Evolutionary conservation across 495 filamentous ascomycete genomes (phyloP).

Genomic region (Penicillium atrosanguineum): DNA sequence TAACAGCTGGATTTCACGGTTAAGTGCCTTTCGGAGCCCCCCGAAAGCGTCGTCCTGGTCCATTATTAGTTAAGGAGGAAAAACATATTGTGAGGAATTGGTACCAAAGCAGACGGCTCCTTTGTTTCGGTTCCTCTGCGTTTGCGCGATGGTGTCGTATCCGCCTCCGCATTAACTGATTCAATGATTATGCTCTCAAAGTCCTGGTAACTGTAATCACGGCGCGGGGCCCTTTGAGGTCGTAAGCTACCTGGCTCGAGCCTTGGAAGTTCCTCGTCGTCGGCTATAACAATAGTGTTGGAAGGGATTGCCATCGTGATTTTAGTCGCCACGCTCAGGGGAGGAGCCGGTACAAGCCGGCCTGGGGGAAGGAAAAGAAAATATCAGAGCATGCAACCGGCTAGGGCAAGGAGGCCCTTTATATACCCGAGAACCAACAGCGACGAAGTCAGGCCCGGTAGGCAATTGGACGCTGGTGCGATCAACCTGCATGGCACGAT

Average conservation of each 20-base stretch:
- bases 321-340: conserved; percentile 4
- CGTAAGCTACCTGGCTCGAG: conserved; percentile 5
- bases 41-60: background rate
- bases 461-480: background rate
- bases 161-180: background rate
- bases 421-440: conserved; percentile 1
- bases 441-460: background rate
- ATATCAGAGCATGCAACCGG: conserved; percentile 7
- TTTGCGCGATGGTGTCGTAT: conserved; percentile 6
- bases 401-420: conserved; percentile 6
- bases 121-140: conserved; percentile 5
- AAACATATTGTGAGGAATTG: background rate
- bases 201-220: conserved; percentile 3
- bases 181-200: background rate
- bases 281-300: conserved; percentile 4
- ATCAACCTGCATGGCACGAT: background rate
- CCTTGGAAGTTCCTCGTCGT: conserved; percentile 5
- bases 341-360: background rate
- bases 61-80: conserved; percentile 1
- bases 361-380: conserved; percentile 4
- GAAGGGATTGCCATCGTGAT: conserved; percentile 4
- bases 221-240: conserved; percentile 2
- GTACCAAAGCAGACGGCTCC: conserved; percentile 5
- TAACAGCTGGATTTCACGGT: conserved; percentile 1
- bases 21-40: background rate